Evolutionary conservation across 257 asterid species (phyloP).

Genomic region (Plantago major): DNA sequence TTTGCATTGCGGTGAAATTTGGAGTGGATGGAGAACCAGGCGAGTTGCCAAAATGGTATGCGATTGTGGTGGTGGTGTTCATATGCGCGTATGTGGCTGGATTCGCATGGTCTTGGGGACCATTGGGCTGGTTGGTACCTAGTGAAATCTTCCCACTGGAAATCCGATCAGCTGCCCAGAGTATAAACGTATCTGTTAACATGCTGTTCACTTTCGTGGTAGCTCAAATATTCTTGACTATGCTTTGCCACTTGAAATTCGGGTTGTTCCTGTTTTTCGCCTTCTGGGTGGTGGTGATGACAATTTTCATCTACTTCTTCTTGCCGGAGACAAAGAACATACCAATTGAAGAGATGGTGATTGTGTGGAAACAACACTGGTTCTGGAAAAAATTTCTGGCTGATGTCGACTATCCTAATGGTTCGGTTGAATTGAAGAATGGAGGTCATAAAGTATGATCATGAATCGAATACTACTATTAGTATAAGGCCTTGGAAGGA

Average conservation of each 20-base stretch:
- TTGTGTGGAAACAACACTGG: constrained; percentile 80
- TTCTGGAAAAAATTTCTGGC: constrained; percentile 61
- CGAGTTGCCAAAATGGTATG: constrained; percentile 61
- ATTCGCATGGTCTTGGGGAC: constrained; percentile 94
- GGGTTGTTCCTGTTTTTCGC: constrained; percentile 76
- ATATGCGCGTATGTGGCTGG: constrained; percentile 73
- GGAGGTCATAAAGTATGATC: constrained; percentile 24
- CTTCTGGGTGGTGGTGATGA: constrained; percentile 53
- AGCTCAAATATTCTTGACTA: constrained; percentile 60
- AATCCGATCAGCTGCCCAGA: constrained; percentile 78
- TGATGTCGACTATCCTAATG: constrained; percentile 35
- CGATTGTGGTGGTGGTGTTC: constrained; percentile 53
- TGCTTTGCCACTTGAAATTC: constrained; percentile 75
- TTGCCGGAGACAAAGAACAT: constrained; percentile 84
- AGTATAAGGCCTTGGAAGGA: background rate
- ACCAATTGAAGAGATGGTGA: constrained; percentile 73
- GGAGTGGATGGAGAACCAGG: constrained; percentile 54
- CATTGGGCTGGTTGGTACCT: constrained; percentile 82
- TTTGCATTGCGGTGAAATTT: constrained; percentile 53
- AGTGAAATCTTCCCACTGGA: constrained; percentile 85
- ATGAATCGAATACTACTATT: background rate
- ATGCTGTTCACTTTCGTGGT: constrained; percentile 63
- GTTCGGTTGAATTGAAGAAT: constrained; percentile 18
- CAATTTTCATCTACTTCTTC: constrained; percentile 46
- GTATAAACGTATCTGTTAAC: constrained; percentile 68